Evolutionary conservation across 441 rosid genomes (phyloP), one percentile per base, ranked within the genome.

Genomic region (Manihot esculenta): DNA sequence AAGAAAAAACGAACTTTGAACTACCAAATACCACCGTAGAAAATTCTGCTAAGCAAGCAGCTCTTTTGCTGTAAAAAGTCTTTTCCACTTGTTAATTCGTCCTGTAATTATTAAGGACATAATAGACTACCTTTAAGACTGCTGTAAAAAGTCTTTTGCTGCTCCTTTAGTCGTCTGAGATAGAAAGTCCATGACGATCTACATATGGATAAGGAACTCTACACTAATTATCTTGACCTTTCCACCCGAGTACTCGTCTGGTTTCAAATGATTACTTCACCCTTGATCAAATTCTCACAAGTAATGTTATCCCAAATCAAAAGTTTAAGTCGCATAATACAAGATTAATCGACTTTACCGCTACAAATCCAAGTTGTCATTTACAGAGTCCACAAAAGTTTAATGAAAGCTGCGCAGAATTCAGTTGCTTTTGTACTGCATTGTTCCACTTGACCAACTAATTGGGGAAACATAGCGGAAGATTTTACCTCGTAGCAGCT

Each of bases 401-500:
- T 1, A 30, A 48, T 17, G 0, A 30, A 48, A 1, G 44, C 0
- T 26, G 21, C 6, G 9, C 5, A 27, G n/a, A n/a, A 50, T 50
- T 18, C 21, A 64, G 57, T 64, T 61, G 45, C 17, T 61, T 20
- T 23, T 11, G 6, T n/a, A 14, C 6, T 47, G 17, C 33, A 35
- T 18, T 69, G 21, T 8, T 38, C 59, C 53, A 21, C 24, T 62
- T 9, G 17, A 59, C 27, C 27, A 55, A 72, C 50, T 41, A 20
- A 42, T 4, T n/a, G 9, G 17, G 10, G 54, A 10, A 45, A 44
- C 62, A 57, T 21, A 6, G 26, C 35, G 18, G 26, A 41, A 55
- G 42, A 56, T 59, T 73, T 73, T 44, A 89, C 78, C 92, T 89
- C 0, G 89, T 76, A 64, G 87, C 81, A 45, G 97, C 86, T 81